Percentiles rank a stretch among this genome's conserved stretches.
Conservation (phyloP, 139 green algal genomes). For the Chlamydomonas sp. region DNA sequence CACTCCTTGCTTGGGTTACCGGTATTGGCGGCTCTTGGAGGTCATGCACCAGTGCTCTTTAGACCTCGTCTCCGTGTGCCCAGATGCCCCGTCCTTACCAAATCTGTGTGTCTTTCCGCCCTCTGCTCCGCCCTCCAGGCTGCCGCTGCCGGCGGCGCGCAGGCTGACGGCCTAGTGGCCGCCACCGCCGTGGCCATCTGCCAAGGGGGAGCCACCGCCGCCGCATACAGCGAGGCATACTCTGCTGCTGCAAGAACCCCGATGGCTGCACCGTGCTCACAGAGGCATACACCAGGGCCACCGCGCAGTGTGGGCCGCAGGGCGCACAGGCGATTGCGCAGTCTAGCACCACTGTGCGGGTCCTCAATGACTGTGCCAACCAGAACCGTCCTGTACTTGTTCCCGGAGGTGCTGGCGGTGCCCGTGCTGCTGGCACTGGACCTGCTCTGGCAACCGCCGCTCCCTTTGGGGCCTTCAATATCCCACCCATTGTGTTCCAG, state of each 20-base stretch:
- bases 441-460: neutral
- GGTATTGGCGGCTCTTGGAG: too few relatives aligned
- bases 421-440: too few relatives aligned
- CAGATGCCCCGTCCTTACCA: too few relatives aligned
- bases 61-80: neutral
- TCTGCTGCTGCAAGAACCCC: constrained; percentile 5
- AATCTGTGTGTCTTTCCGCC: too few relatives aligned
- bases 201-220: constrained; percentile 13
- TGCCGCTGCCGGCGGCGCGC: constrained; percentile 4
- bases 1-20: too few relatives aligned
- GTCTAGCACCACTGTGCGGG: constrained; percentile 8
- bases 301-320: neutral
- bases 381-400: neutral
- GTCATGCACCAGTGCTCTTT: neutral
- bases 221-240: constrained; percentile 17
- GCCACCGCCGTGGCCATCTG: constrained; percentile 32
- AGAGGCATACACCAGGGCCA: constrained; percentile 9
- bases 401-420: too few relatives aligned
- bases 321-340: neutral
- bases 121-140: neutral
- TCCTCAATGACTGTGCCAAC: constrained; percentile 9
- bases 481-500: neutral
- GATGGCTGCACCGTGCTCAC: constrained; percentile 34
- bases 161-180: constrained; percentile 14
- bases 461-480: too few relatives aligned